phyloP scores from a whole-genome alignment of 2,329 filamentous ascomycete species.

The Pseudogymnoascus destructans region DNA sequence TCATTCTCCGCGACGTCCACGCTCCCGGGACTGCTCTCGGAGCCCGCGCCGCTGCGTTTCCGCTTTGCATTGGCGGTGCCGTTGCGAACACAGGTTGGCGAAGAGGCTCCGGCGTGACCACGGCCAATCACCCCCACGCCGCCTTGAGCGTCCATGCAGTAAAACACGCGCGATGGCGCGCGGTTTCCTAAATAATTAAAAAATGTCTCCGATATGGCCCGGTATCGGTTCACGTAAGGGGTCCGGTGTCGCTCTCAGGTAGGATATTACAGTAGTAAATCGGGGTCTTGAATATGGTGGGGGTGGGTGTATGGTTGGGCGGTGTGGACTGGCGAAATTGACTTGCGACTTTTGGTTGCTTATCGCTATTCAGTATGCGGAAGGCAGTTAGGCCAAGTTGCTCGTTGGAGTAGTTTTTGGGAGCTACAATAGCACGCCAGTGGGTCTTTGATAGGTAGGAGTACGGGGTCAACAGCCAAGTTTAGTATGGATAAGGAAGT shows the following conservation, averaged over 20 bases:
- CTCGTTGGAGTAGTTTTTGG: not conserved
- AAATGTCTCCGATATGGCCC: not conserved
- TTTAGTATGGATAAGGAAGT: not conserved
- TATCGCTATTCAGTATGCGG: not conserved
- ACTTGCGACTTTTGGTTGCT: not conserved
- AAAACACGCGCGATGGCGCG: not conserved
- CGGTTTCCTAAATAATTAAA: not conserved
- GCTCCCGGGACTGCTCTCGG: slow-evolving; percentile 50
- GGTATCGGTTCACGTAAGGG: not conserved
- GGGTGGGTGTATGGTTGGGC: not conserved
- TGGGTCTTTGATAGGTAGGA: not conserved
- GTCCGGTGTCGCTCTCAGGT: not conserved
- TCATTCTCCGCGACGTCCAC: slow-evolving; percentile 42
- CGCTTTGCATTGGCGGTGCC: slow-evolving; percentile 33
- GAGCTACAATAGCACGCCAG: not conserved
- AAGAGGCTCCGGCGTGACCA: slow-evolving; percentile 1
- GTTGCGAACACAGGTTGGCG: not conserved
- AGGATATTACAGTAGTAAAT: not conserved
- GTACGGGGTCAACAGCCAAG: not conserved
- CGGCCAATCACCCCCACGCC: slow-evolving; percentile 23
- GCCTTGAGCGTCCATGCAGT: slow-evolving; percentile 9
- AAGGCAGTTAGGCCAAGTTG: not conserved
- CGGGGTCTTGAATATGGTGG: not conserved
- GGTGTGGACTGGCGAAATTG: not conserved
- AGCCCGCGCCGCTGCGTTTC: slow-evolving; percentile 40